Percentiles rank a stretch among this genome's conserved stretches.
Evolutionary conservation across 768 basidiomycete genomes (phyloP).

Genomic region (Calocybe gangraenosa): DNA sequence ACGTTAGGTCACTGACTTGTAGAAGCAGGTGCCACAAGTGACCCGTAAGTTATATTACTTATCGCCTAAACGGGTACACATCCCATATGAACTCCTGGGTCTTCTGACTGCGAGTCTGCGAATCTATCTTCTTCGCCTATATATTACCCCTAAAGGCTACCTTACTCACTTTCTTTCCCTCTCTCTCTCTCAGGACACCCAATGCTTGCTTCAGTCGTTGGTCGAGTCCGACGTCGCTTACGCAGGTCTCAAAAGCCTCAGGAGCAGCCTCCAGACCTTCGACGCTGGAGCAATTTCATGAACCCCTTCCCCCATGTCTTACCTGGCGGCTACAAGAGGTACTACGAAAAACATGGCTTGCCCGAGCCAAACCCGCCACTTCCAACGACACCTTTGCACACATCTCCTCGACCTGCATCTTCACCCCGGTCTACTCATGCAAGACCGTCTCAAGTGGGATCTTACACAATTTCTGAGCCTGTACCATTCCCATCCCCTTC

Average conservation of each 20-base stretch:
- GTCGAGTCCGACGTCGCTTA: conserved; percentile 19
- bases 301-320: conserved; percentile 36
- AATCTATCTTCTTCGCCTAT: conserved; percentile 1
- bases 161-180: no score
- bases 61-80: not conserved
- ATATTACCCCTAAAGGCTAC: not conserved
- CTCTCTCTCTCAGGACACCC: not conserved
- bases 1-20: no score
- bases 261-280: conserved; percentile 30
- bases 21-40: no score
- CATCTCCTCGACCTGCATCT: no score
- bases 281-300: conserved; percentile 30
- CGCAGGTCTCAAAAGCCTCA: conserved; percentile 14
- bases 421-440: no score
- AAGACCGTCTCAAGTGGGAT: no score
- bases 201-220: conserved; percentile 30
- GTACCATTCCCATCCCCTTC: no score
- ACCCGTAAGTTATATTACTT: no score
- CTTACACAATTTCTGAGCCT: no score
- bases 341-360: conserved; percentile 26
- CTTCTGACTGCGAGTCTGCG: conserved; percentile 14
- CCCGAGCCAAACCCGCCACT: conserved; percentile 10
- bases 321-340: conserved; percentile 37
- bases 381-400: conserved; percentile 2
- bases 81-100: conserved; percentile 16